A percentile compares a stretch with the other conserved stretches of the same genome.
These are phyloP conservation scores for Carallia brachiata DNA, from an alignment of 345 rosid genomes.

Conservation along the genomic window DNA sequence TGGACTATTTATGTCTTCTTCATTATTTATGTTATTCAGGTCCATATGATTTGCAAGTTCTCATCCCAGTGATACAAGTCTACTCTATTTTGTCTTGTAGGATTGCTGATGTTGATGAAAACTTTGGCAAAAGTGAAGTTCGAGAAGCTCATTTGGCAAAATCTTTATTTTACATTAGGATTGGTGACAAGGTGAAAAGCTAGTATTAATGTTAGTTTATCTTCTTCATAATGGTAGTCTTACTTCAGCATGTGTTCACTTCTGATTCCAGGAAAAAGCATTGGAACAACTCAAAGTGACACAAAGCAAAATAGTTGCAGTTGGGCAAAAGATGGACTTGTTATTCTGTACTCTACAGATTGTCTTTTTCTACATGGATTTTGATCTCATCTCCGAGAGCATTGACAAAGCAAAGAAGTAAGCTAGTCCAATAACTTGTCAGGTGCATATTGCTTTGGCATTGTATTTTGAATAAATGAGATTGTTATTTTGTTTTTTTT, in stretches of 20 bases:
- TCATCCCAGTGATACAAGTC: neutral
- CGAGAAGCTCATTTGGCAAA: slow-evolving; percentile 98
- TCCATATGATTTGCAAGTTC: neutral
- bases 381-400: slow-evolving; percentile 87
- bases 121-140: slow-evolving; percentile 96
- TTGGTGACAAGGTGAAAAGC: slow-evolving; percentile 72
- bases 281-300: slow-evolving; percentile 91
- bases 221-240: slow-evolving; percentile 3
- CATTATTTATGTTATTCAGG: neutral
- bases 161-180: slow-evolving; percentile 77
- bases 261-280: slow-evolving; percentile 70
- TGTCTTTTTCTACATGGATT: slow-evolving; percentile 93
- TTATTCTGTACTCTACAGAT: slow-evolving; percentile 85
- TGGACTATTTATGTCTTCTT: neutral
- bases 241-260: slow-evolving; percentile 10
- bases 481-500: slow-evolving; percentile 1
- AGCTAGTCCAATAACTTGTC: slow-evolving; percentile 17
- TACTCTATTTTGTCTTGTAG: slow-evolving; percentile 36
- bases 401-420: slow-evolving; percentile 97
- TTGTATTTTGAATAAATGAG: neutral
- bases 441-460: slow-evolving; percentile 9
- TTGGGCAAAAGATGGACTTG: slow-evolving; percentile 97
- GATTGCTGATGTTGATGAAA: slow-evolving; percentile 97
- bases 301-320: slow-evolving; percentile 96
- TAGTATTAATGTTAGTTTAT: slow-evolving; percentile 8